Conservation (phyloP, 345 rosid species). For the Linum trigynum region DNA sequence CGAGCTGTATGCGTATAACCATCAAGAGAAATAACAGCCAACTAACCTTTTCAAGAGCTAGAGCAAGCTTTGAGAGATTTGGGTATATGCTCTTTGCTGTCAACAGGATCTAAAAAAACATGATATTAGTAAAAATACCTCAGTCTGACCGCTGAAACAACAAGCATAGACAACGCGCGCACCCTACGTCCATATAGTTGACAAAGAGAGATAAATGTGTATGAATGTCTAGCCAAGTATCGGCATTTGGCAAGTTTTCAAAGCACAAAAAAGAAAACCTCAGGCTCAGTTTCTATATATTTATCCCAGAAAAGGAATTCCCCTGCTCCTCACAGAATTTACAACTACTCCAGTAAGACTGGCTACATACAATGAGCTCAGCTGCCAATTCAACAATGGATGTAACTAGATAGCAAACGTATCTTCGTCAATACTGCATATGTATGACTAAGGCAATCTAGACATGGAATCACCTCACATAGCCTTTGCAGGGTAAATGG, state of each 20-base stretch:
- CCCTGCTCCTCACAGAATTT: no score
- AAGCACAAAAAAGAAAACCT: no score
- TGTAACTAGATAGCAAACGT: not conserved
- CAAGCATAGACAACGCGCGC: not conserved
- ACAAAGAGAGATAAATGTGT: not conserved
- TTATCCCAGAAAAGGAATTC: no score
- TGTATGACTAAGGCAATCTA: not conserved
- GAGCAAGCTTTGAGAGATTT: slow-evolving; percentile 81
- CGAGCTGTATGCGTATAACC: not conserved
- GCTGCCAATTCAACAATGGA: not conserved
- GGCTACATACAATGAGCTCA: not conserved
- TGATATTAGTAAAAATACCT: not conserved
- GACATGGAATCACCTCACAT: slow-evolving; percentile 53
- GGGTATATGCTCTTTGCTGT: slow-evolving; percentile 71
- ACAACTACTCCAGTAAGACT: not conserved
- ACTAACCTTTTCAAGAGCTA: slow-evolving; percentile 82
- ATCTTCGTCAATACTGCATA: not conserved
- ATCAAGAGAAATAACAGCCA: not conserved
- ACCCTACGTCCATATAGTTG: not conserved
- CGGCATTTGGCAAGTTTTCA: not conserved
- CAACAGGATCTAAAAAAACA: slow-evolving; percentile 50
- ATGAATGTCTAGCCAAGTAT: no score
- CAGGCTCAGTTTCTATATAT: no score
- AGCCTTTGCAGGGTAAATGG: slow-evolving; percentile 95
- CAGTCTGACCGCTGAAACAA: not conserved